These are phyloP conservation scores for Balamuthia mandrillaris DNA, from an alignment of 208 protist genomes.

Conservation along the genomic window DNA sequence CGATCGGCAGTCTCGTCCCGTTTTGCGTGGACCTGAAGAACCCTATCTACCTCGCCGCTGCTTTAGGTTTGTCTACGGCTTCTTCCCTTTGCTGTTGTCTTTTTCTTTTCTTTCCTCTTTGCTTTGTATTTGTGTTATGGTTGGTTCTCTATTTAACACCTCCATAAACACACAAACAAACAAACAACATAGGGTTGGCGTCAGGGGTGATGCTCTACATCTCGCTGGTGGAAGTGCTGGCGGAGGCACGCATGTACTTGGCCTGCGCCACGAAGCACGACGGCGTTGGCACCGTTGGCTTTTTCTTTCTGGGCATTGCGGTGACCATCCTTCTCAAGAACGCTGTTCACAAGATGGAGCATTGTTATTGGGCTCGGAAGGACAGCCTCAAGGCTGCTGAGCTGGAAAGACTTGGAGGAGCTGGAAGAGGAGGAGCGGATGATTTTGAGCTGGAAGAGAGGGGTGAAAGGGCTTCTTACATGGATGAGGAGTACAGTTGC, in stretches of 20 bases:
- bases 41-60: constrained; percentile 1
- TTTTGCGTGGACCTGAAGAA: constrained; percentile 20
- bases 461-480: neutral
- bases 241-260: constrained; percentile 22
- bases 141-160: no score
- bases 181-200: neutral
- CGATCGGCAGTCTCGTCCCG: neutral
- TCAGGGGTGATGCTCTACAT: constrained; percentile 62
- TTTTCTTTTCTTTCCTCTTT: neutral
- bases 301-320: neutral
- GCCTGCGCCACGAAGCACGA: constrained; percentile 8
- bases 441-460: neutral
- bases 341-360: neutral
- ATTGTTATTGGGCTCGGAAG: neutral
- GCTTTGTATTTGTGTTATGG: neutral
- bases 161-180: no score
- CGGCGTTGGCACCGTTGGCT: neutral
- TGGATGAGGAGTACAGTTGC: neutral
- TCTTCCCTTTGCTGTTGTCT: neutral
- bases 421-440: neutral
- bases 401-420: neutral
- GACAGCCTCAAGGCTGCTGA: no score
- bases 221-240: constrained; percentile 57
- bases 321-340: neutral
- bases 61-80: constrained; percentile 28